Base-by-base conservation (phyloP, 1,139 yeast genomes). In the Geotrichum histeridarum region DNA sequence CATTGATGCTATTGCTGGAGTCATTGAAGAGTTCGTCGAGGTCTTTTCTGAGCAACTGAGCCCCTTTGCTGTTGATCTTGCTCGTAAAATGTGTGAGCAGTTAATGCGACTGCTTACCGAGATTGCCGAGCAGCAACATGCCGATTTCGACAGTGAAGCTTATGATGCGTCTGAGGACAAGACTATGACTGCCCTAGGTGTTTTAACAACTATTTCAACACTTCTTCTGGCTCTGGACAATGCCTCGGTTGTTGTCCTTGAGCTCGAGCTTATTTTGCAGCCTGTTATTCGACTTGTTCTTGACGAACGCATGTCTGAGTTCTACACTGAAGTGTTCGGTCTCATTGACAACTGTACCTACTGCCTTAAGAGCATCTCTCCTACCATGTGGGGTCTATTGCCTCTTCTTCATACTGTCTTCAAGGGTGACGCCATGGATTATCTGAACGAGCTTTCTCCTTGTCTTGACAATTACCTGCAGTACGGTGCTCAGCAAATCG, bases 1-100 rank as follows among this genome's bases (percentile, higher is more conserved):
- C 64, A 83, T 85, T 58, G 99, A 93, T 67, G 81, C 93, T 1
- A 78, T 91, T 41, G 82, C 95, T 15, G 86, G 86, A 37, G 96
- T 91, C 14, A 89, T 93, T 86, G 98, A 93, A 73, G 96, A 91
- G 64, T 85, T 95, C 68, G 97, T 93, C 27, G 97, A 91, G 64
- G 83, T 80, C 56, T 93, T 86, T 69, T 78, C 95, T 4, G 88
- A 84, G 61, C 95, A 91, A 69, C 75, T 93, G 61, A 94, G 91
- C 61, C 98, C 99, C 30, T 93, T 91, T 71, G 96, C 97, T 8
- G 83, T 86, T 44, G 94, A 88, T 61, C 76, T 93, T 63, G 89
- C 91, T 79, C 78, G 77, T 42, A 90, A 86, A 64, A 74, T 93
- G 62, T 83, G 85, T 32, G 86, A 84, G 58, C 97, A 90, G 67